Evolutionary conservation across 331 rosid genomes (phyloP).

Genomic region (Pyracantha coccinea): DNA sequence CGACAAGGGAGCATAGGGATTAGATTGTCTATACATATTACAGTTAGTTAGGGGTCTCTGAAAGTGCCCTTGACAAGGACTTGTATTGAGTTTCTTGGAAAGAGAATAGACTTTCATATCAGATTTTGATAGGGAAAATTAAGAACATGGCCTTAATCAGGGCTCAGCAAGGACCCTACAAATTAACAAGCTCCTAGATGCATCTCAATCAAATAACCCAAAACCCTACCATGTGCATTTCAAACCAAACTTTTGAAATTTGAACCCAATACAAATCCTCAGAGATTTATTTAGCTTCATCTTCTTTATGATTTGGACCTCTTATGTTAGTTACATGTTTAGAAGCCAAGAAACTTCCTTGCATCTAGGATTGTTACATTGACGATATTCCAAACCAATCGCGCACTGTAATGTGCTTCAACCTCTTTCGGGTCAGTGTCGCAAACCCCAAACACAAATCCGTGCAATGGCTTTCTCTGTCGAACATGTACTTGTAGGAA

Average conservation of each 20-base stretch:
- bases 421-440: slow-evolving; percentile 48
- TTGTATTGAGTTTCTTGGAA: slow-evolving; percentile 11
- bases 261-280: background rate
- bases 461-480: no score
- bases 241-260: background rate
- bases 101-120: background rate
- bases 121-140: background rate
- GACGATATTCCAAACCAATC: no score
- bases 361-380: no score
- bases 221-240: slow-evolving; percentile 21
- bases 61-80: slow-evolving; percentile 22
- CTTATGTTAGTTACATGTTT: no score
- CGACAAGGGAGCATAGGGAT: background rate
- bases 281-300: background rate
- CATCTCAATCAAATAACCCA: background rate
- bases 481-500: slow-evolving; percentile 20
- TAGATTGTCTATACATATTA: background rate
- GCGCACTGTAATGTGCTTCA: background rate
- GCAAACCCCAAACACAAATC: slow-evolving; percentile 77
- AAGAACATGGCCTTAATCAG: background rate
- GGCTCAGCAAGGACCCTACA: slow-evolving; percentile 4
- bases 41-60: slow-evolving; percentile 12
- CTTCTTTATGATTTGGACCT: background rate
- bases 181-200: background rate
- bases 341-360: no score